Conservation (phyloP, 2,329 filamentous ascomycete genomes). For the Penicillium sp. region DNA sequence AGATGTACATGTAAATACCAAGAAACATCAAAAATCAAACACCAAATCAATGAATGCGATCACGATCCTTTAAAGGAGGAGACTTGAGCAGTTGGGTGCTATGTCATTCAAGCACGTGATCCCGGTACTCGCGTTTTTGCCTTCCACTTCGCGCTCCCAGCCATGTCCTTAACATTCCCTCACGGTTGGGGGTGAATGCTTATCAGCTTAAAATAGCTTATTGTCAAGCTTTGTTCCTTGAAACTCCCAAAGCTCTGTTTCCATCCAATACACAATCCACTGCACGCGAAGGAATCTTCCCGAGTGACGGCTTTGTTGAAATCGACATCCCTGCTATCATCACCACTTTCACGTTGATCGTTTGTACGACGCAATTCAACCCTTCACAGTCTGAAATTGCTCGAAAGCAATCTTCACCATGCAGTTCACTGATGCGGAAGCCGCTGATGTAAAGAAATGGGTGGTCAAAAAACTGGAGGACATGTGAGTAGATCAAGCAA, state of each 20-base stretch:
- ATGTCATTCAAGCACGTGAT: constrained; percentile 16
- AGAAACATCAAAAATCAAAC: not conserved
- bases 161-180: not conserved
- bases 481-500: constrained; percentile 45
- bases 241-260: not conserved
- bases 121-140: constrained; percentile 15
- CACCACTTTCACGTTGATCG: not conserved
- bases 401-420: constrained; percentile 33
- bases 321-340: constrained; percentile 11
- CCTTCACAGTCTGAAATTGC: not conserved
- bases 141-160: constrained; percentile 1
- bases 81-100: not conserved
- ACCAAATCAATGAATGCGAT: not conserved
- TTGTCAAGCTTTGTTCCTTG: not conserved
- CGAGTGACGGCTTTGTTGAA: constrained; percentile 3
- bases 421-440: constrained; percentile 55
- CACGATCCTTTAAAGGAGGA: too few species aligned
- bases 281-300: not conserved
- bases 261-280: not conserved
- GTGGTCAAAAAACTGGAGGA: constrained; percentile 58
- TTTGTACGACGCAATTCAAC: not conserved
- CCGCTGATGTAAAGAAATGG: constrained; percentile 56
- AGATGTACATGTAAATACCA: not conserved
- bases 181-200: constrained; percentile 2
- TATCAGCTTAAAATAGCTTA: not conserved